A percentile compares a stretch with the other conserved stretches of the same genome.
phyloP scores from a whole-genome alignment of 352 stramenopile genomes.

The Phytophthora fragariae region DNA sequence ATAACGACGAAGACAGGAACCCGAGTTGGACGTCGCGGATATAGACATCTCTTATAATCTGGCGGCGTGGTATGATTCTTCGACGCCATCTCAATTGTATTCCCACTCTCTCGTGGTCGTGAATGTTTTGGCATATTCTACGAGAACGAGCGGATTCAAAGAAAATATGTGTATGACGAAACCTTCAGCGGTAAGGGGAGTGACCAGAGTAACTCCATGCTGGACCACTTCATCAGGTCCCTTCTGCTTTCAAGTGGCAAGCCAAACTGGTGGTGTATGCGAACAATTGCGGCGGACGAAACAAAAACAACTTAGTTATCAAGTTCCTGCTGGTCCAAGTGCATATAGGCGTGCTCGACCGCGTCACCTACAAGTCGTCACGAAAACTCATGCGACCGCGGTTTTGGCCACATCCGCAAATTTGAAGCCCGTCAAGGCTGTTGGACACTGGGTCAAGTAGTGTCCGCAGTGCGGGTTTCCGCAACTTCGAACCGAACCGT shows the following conservation, averaged over 20 bases:
- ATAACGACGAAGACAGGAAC: too few relatives aligned
- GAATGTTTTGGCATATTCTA: conserved; percentile 31
- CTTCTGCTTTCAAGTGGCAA: background rate
- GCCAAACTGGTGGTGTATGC: conserved; percentile 16
- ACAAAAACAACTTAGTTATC: conserved; percentile 15
- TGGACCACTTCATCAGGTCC: conserved; percentile 14
- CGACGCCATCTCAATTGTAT: conserved; percentile 28
- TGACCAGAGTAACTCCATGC: conserved; percentile 13
- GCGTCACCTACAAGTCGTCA: conserved; percentile 28
- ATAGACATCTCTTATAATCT: background rate
- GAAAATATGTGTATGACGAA: conserved; percentile 21
- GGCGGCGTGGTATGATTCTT: conserved; percentile 3
- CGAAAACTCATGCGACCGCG: conserved; percentile 26
- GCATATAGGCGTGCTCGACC: conserved; percentile 16
- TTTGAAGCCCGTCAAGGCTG: background rate
- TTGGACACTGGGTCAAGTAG: conserved; percentile 26
- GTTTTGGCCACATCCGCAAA: conserved; percentile 21
- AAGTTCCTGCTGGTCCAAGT: conserved; percentile 17
- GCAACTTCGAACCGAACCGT: conserved; percentile 1
- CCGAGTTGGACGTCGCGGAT: background rate
- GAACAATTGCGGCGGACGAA: conserved; percentile 19
- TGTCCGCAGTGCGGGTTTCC: conserved; percentile 2
- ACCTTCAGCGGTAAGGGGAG: background rate
- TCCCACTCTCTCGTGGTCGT: conserved; percentile 23
- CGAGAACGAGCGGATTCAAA: conserved; percentile 18